Percentiles rank a stretch among this genome's conserved stretches.
These are phyloP conservation scores for Kwoniella heveanensis DNA, from an alignment of 768 basidiomycete species.

Conservation along the genomic window DNA sequence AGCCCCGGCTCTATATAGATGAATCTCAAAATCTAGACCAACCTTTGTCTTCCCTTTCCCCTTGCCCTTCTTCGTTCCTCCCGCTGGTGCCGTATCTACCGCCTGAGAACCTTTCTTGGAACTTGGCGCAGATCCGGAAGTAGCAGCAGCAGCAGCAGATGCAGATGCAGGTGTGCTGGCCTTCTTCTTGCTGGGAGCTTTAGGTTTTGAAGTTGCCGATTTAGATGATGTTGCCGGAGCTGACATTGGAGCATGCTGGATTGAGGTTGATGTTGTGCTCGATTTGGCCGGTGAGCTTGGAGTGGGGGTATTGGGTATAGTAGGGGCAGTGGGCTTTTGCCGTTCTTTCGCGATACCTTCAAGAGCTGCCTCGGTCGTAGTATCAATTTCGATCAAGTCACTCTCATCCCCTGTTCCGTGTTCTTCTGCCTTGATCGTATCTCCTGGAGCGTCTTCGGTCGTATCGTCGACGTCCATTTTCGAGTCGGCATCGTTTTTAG, in stretches of 20 bases:
- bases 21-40: background rate
- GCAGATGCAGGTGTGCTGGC: background rate
- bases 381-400: too few species aligned
- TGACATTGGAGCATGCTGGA: background rate
- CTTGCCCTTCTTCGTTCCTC: conserved; percentile 16
- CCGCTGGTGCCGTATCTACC: background rate
- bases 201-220: conserved; percentile 8
- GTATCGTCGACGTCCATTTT: conserved; percentile 17
- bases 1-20: too few species aligned
- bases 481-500: background rate
- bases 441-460: background rate
- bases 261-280: background rate
- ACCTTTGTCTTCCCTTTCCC: conserved; percentile 25
- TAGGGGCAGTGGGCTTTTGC: background rate
- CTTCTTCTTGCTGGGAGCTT: conserved; percentile 9
- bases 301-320: background rate
- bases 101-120: conserved; percentile 10
- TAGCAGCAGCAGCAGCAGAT: background rate
- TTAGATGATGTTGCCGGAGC: background rate
- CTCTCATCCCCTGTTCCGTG: background rate
- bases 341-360: background rate
- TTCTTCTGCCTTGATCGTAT: background rate
- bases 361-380: background rate
- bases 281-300: conserved; percentile 12
- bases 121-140: background rate